Base-by-base conservation (phyloP, 768 basidiomycete genomes). In the Collybia nuda region DNA sequence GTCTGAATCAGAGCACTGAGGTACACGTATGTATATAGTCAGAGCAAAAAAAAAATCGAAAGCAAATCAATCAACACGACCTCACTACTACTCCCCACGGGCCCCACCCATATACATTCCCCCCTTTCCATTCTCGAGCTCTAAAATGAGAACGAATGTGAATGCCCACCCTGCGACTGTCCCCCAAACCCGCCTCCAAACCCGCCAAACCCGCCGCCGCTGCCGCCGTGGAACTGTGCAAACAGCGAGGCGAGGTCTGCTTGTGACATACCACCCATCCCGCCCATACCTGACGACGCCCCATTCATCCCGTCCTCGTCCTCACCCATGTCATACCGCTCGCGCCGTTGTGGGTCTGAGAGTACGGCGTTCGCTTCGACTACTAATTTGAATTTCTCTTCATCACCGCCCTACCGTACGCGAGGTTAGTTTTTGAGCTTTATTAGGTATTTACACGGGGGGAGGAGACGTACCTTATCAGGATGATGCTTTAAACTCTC, bases 361-460 rank as follows among this genome's bases (percentile, higher is more conserved):
- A 94, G 82, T 3, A 94, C 86, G 6, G 82, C 79, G 54, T 94
- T 78, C 2, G 91, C 90, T 67, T 93, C 93, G 0, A 76, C 82
- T 24, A 92, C 85, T 18, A 93, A 78, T 68, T 98, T 97, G 81
- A 98, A 98, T 59, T 91, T 89, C 63, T 97, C 96, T 60, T 96
- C 94, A 63, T 93, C 91, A 23, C 95, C 95, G 22, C 95, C 93
- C 85, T 91, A 52, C 29, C 62, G 29, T 21, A n/a, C 29, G 38
- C 40, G 12, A 26, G 19, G 26, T 44, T 23, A 18, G 6, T 32
- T 49, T 32, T 14, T 19, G 45, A 15, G 24, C 22, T 28, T 18
- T n/a, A n/a, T n/a, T n/a, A n/a, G n/a, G n/a, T n/a, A n/a, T n/a
- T n/a, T n/a, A 48, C 5, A 23, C n/a, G 15, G 15, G 6, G 19